Evolutionary conservation across 75 land plant genomes (phyloP), one percentile per base, ranked within the genome.

Genomic region (Pinus taeda): DNA sequence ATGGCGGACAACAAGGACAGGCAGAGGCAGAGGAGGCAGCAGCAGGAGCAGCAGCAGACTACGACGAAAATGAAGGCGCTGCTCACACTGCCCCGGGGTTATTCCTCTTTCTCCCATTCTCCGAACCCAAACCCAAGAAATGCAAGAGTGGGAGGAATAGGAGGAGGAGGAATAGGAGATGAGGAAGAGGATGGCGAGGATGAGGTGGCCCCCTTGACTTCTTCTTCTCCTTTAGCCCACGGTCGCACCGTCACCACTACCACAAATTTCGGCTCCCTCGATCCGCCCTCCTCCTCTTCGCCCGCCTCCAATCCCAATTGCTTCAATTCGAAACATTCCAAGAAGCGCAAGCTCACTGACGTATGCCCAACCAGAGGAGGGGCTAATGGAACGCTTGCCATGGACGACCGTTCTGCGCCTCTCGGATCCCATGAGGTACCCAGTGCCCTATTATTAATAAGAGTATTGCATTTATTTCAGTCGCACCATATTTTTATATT

Each of bases 1-100:
- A 69, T 69, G 71, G 71, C 49, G 71, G 71, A 69, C 71, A 69
- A 69, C 71, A 69, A 69, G 71, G 71, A 69, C 71, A 69, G 71
- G 71, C 71, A 69, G 71, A 69, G 36, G 71, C 71, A 69, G 71
- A 42, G 42, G 71, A n/a, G n/a, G 71, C 39, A 30, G 71, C 71
- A 39, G 71, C 71, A 36, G 71, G 21, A 39, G 53, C 53, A 49
- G 53, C 53, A 49, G 53, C 53, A 49, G 53, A 49, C 53, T 49
- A 49, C 53, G 71, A 42, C 22, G 36, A 69, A 39, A 69, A 69
- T 69, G 71, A 69, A 69, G 53, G 39, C n/a, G 71, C 22, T 69
- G 71, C 71, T 20, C 42, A 37, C 39, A n/a, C 71, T 45, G n/a
- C 45, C 37, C n/a, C n/a, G 53, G 9, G 53, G 53, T 7, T 7